These are phyloP conservation scores for Chamaecyparis obtusa DNA, from an alignment of 75 land plant genomes.

Conservation along the genomic window DNA sequence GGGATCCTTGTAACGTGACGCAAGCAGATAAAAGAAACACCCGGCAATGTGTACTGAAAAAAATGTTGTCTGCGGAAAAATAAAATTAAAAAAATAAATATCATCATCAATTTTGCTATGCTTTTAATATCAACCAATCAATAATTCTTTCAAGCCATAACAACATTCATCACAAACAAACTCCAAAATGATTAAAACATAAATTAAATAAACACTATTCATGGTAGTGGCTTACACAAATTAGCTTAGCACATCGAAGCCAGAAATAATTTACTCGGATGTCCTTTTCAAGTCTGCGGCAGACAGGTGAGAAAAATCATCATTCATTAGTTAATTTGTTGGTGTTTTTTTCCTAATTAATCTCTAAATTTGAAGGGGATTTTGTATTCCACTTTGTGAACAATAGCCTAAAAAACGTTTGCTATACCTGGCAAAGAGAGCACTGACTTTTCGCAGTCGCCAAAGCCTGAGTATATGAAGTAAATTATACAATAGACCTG, in stretches of 20 bases:
- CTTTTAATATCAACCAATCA: background rate
- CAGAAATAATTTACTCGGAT: constrained; percentile 33
- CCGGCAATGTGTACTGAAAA: constrained; percentile 67
- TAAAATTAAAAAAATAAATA: background rate
- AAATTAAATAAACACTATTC: background rate
- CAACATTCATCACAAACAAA: background rate
- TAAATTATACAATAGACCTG: constrained; percentile 19
- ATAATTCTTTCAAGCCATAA: background rate
- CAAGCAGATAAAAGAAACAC: constrained; percentile 61
- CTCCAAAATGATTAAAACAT: background rate
- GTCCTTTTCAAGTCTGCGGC: constrained; percentile 32
- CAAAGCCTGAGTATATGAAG: constrained; percentile 28
- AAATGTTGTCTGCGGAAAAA: constrained; percentile 50
- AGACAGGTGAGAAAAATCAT: background rate
- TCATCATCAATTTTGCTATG: background rate
- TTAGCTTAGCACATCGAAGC: constrained; percentile 24
- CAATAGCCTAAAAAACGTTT: background rate
- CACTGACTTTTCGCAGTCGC: constrained; percentile 31
- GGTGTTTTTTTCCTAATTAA: too few relatives aligned
- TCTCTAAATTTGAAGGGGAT: background rate
- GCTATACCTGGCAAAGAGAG: constrained; percentile 24
- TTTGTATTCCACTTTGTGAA: too few relatives aligned
- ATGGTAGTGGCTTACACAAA: constrained; percentile 15
- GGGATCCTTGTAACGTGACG: constrained; percentile 42
- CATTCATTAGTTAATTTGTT: background rate